Conservation (phyloP, 306 rosid species). For the Lathyrus sativus region DNA sequence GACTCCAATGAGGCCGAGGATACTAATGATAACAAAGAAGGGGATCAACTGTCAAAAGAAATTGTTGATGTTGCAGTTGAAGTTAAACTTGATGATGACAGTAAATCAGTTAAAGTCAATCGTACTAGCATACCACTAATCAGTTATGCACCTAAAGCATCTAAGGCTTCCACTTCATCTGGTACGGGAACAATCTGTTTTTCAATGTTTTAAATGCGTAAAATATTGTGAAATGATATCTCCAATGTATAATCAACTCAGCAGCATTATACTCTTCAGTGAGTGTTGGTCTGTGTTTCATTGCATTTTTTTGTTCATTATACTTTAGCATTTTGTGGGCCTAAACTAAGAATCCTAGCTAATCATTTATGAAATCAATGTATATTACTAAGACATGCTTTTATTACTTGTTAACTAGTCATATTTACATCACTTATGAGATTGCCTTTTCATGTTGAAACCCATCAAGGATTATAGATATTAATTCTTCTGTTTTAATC, state of each 20-base stretch:
- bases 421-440: slow-evolving; percentile 26
- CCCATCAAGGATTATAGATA: slow-evolving; percentile 7
- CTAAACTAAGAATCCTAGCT: slow-evolving; percentile 10
- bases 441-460: slow-evolving; percentile 26
- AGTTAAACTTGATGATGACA: slow-evolving; percentile 50
- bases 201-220: slow-evolving; percentile 22
- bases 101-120: slow-evolving; percentile 58
- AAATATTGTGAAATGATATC: slow-evolving; percentile 27
- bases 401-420: slow-evolving; percentile 18
- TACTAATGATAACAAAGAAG: slow-evolving; percentile 47
- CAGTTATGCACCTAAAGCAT: slow-evolving; percentile 67
- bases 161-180: slow-evolving; percentile 47
- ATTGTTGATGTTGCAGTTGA: slow-evolving; percentile 61
- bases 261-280: slow-evolving; percentile 27
- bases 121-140: slow-evolving; percentile 58
- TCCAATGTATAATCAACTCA: slow-evolving; percentile 24
- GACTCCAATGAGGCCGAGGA: slow-evolving; percentile 59
- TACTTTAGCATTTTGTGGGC: slow-evolving; percentile 22
- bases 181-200: slow-evolving; percentile 53
- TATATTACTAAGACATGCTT: slow-evolving; percentile 13
- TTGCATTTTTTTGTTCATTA: slow-evolving; percentile 6
- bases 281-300: slow-evolving; percentile 27
- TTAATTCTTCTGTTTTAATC: slow-evolving; percentile 23
- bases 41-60: slow-evolving; percentile 47
- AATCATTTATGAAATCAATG: slow-evolving; percentile 5